Conservation (phyloP, 2,329 filamentous ascomycete genomes). For the Mariannaea sp. region DNA sequence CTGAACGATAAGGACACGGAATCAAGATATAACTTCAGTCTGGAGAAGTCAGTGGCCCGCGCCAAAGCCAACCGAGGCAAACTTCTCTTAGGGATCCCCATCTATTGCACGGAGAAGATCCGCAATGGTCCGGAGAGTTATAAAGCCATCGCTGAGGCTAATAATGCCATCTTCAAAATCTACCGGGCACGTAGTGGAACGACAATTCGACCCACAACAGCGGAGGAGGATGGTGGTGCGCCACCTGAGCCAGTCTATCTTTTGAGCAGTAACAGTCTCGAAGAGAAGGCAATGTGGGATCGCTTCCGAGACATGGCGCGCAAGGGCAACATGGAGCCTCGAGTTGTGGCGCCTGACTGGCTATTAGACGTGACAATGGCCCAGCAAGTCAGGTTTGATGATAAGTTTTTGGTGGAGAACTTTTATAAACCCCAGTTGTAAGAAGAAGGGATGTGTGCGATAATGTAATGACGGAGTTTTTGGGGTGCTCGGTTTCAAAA, state of each 20-base stretch:
- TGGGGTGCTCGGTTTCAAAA: slow-evolving; percentile 12
- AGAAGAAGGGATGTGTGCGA: slow-evolving; percentile 5
- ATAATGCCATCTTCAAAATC: slow-evolving; percentile 80
- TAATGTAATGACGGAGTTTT: slow-evolving; percentile 31
- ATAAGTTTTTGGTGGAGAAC: slow-evolving; percentile 61
- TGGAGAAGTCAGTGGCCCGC: slow-evolving; percentile 69
- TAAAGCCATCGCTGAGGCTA: slow-evolving; percentile 82
- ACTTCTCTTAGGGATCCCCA: slow-evolving; percentile 74
- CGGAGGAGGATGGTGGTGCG: slow-evolving; percentile 65
- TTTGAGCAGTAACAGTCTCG: slow-evolving; percentile 68
- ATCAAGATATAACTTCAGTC: slow-evolving; percentile 68
- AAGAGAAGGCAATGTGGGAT: slow-evolving; percentile 77
- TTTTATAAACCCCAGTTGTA: slow-evolving; percentile 43
- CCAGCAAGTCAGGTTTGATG: slow-evolving; percentile 74
- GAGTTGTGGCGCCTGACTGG: slow-evolving; percentile 88
- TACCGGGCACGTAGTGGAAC: slow-evolving; percentile 76
- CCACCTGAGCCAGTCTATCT: slow-evolving; percentile 79
- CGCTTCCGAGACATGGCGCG: slow-evolving; percentile 80
- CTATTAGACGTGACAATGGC: slow-evolving; percentile 86
- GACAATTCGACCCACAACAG: slow-evolving; percentile 66
- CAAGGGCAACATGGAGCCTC: slow-evolving; percentile 77
- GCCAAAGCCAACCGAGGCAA: slow-evolving; percentile 78
- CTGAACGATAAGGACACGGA: slow-evolving; percentile 77
- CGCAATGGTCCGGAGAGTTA: slow-evolving; percentile 83
- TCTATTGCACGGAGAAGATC: slow-evolving; percentile 84